Evolutionary conservation across 2,329 filamentous ascomycete species (phyloP).

Genomic region (Xylaria sp.): DNA sequence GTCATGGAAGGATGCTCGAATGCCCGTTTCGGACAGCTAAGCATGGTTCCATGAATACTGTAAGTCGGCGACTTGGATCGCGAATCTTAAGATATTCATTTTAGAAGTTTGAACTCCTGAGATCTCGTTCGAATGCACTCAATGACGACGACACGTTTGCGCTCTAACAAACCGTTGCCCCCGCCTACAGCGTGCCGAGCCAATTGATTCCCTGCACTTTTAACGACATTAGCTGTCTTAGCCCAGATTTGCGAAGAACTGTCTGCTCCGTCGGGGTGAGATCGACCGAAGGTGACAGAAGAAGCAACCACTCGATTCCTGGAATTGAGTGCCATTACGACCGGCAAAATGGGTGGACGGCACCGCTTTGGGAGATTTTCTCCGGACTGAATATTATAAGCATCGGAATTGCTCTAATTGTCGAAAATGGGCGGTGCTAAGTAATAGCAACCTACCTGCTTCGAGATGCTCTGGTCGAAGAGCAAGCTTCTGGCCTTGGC

Average conservation of each 20-base stretch:
- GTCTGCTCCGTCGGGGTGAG: constrained; percentile 27
- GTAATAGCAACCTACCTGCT: neutral
- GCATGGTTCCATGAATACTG: neutral
- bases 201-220: constrained; percentile 21
- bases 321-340: constrained; percentile 12
- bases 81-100: neutral
- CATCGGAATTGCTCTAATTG: neutral
- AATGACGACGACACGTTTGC: neutral
- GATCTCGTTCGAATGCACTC: neutral
- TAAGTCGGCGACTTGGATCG: neutral
- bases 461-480: constrained; percentile 22
- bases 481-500: constrained; percentile 24
- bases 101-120: neutral
- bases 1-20: neutral
- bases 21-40: neutral
- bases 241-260: constrained; percentile 9
- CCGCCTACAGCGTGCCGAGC: constrained; percentile 10
- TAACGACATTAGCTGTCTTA: neutral
- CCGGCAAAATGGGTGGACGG: constrained; percentile 28
- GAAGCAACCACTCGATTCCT: constrained; percentile 9
- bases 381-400: constrained; percentile 23
- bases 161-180: neutral
- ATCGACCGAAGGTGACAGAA: constrained; percentile 27
- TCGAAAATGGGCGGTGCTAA: neutral
- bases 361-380: constrained; percentile 16